phyloP scores from a whole-genome alignment of 169 alveolate species.

The Plasmodium falciparum region DNA sequence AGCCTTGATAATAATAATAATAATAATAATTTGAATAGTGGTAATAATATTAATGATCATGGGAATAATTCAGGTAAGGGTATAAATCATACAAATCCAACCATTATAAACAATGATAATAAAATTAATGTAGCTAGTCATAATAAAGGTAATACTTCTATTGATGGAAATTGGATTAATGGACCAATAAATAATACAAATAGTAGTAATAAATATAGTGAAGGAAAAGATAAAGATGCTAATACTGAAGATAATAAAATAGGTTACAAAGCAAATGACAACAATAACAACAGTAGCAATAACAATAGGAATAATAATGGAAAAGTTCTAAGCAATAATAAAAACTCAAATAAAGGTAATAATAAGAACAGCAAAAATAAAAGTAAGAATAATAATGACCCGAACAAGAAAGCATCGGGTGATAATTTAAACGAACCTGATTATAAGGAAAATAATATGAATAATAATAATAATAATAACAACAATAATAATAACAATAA shows the following conservation, averaged over 20 bases:
- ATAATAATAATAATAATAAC: background rate
- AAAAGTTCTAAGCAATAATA: background rate
- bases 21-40: background rate
- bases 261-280: conserved; percentile 15
- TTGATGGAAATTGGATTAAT: conserved; percentile 8
- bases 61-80: background rate
- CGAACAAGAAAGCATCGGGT: background rate
- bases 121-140: background rate
- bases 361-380: conserved; percentile 4
- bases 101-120: conserved; percentile 5
- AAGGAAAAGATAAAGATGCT: conserved; percentile 5
- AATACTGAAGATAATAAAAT: background rate
- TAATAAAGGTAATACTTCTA: conserved; percentile 5
- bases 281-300: background rate
- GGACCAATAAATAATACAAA: conserved; percentile 8
- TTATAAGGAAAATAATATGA: background rate
- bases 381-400: background rate
- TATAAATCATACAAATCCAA: background rate
- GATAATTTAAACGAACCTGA: background rate
- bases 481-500: background rate
- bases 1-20: background rate
- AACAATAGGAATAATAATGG: conserved; percentile 11
- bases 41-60: background rate
- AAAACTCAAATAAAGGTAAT: conserved; percentile 4
- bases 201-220: conserved; percentile 21